Conservation (phyloP, 129 eudicot species). For the Erigeron canadensis region DNA sequence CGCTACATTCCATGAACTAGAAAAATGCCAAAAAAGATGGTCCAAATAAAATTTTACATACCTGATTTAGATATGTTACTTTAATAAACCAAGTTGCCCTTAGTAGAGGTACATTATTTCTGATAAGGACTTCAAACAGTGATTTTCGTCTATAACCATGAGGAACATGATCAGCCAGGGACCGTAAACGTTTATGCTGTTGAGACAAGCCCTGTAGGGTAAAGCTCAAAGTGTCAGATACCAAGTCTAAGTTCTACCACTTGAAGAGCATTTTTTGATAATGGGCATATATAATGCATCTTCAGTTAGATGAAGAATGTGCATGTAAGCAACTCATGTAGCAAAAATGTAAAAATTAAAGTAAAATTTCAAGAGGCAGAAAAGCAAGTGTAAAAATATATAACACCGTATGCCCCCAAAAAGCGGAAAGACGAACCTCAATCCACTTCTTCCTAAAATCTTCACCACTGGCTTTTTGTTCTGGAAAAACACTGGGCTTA, state of each 20-base stretch:
- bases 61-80: conserved; percentile 97
- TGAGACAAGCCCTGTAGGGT: conserved; percentile 84
- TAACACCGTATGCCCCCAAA: not conserved
- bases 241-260: not conserved
- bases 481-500: conserved; percentile 76
- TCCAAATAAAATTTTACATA: conserved; percentile 25
- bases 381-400: not conserved
- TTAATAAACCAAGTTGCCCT: conserved; percentile 97
- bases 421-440: conserved; percentile 61
- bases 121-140: conserved; percentile 83
- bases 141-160: conserved; percentile 80
- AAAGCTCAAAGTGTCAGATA: conserved; percentile 8
- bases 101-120: conserved; percentile 88
- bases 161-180: conserved; percentile 91
- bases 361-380: not conserved
- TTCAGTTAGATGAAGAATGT: not conserved
- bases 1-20: conserved; percentile 13
- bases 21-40: not conserved
- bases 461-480: conserved; percentile 78
- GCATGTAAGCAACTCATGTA: not conserved
- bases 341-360: not conserved
- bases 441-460: conserved; percentile 92
- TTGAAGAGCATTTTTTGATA: no score
- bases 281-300: not conserved
- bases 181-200: conserved; percentile 85